Evolutionary conservation across 2,329 filamentous ascomycete species (phyloP).

Genomic region (Huntiella decipiens): DNA sequence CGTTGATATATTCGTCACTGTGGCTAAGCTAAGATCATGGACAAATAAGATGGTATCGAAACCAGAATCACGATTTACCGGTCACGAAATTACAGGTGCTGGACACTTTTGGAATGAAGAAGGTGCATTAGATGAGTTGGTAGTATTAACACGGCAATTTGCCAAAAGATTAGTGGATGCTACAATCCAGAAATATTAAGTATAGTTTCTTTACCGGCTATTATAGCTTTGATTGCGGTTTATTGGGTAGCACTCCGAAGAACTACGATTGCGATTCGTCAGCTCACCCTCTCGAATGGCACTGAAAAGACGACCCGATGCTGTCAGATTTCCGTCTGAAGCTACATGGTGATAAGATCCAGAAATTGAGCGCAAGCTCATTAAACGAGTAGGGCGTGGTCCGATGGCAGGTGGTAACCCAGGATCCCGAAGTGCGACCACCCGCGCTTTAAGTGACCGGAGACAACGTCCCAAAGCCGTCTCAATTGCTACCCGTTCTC

Average conservation of each 20-base stretch:
- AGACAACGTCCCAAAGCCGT: conserved; percentile 63
- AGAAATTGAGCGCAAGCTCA: background rate
- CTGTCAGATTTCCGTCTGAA: background rate
- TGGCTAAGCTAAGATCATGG: conserved; percentile 49
- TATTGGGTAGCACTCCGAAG: background rate
- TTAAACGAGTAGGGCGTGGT: background rate
- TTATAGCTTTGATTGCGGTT: too few relatives aligned
- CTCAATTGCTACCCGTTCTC: conserved; percentile 78
- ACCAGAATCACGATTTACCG: conserved; percentile 26
- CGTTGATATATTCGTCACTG: conserved; percentile 53
- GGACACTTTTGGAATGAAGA: conserved; percentile 46
- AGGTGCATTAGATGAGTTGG: conserved; percentile 24
- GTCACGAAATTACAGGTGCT: conserved; percentile 30
- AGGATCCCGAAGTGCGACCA: conserved; percentile 23
- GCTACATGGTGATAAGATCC: background rate
- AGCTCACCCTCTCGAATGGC: too few relatives aligned
- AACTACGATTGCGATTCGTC: background rate
- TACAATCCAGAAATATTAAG: too few relatives aligned
- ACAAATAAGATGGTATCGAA: conserved; percentile 28
- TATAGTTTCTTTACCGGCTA: too few relatives aligned
- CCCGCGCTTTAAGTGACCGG: conserved; percentile 44
- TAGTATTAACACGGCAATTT: conserved; percentile 16
- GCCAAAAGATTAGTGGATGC: background rate
- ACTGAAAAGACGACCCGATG: too few relatives aligned
- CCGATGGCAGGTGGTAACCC: background rate